A percentile compares a stretch with the other conserved stretches of the same genome.
Conservation (phyloP, 192 early-diverging fungal genomes). For the Rhizoclosmatium sp. region DNA sequence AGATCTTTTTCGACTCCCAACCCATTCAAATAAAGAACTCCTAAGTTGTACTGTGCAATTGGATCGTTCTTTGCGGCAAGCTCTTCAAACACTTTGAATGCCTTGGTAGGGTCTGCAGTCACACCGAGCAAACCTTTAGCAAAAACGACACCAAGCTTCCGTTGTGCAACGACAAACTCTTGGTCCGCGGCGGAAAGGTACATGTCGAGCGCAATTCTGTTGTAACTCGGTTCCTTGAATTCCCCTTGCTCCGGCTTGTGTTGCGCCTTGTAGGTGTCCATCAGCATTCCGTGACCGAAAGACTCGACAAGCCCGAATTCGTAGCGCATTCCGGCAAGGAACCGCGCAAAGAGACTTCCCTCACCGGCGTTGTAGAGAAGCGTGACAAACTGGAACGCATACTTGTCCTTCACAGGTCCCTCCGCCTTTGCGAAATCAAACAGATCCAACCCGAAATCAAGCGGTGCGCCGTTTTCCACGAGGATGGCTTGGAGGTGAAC, state of each 20-base stretch:
- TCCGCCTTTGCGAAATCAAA: not conserved
- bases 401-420: not conserved
- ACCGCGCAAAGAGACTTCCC: not conserved
- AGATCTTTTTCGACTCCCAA: not conserved
- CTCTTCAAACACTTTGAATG: not conserved
- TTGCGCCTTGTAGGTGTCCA: not conserved
- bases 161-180: not conserved
- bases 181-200: not conserved
- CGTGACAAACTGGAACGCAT: not conserved
- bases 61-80: not conserved
- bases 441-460: not conserved
- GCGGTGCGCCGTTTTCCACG: not conserved
- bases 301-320: not conserved
- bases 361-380: not conserved
- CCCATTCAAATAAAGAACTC: not conserved
- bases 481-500: not conserved
- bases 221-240: not conserved
- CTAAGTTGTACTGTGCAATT: not conserved
- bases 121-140: not conserved
- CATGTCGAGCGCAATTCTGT: not conserved
- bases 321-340: not conserved
- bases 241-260: not conserved
- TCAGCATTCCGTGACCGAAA: not conserved
- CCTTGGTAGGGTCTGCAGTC: not conserved
- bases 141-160: not conserved